phyloP scores from a whole-genome alignment of 2,329 filamentous ascomycete species.

The Neonectria coccinea region DNA sequence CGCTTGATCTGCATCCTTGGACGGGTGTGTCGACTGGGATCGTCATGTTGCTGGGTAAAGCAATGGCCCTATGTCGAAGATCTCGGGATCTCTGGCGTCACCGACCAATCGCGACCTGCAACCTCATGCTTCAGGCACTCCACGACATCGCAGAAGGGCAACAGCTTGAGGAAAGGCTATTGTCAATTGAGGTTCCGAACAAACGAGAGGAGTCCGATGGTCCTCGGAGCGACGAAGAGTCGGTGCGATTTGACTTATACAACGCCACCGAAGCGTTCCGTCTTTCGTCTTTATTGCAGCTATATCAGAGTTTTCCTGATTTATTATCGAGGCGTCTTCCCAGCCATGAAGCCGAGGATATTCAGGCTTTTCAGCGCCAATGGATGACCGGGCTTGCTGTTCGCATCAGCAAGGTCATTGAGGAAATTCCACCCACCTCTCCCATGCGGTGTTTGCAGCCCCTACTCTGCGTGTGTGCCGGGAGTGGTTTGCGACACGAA shows the following conservation, averaged over 20 bases:
- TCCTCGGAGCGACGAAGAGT: constrained; percentile 45
- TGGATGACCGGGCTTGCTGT: constrained; percentile 50
- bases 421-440: constrained; percentile 48
- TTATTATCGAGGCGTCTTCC: constrained; percentile 48
- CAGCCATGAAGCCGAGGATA: constrained; percentile 6
- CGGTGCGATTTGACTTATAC: constrained; percentile 48
- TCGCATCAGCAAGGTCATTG: constrained; percentile 44
- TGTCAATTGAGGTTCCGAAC: constrained; percentile 32
- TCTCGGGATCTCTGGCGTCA: constrained; percentile 37
- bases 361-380: constrained; percentile 28
- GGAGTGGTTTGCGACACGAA: constrained; percentile 47
- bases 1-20: constrained; percentile 37
- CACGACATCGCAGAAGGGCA: constrained; percentile 38
- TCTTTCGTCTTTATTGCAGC: constrained; percentile 52
- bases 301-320: constrained; percentile 55
- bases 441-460: constrained; percentile 52
- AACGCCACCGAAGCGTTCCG: constrained; percentile 54
- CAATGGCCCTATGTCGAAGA: constrained; percentile 37
- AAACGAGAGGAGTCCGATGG: constrained; percentile 31
- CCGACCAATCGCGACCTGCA: constrained; percentile 33
- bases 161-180: constrained; percentile 32
- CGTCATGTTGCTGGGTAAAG: constrained; percentile 36
- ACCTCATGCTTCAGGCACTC: constrained; percentile 39
- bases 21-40: constrained; percentile 36
- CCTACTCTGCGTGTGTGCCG: constrained; percentile 50